Evolutionary conservation across 805 yeast species (phyloP).

Genomic region (Kuraishia borneana): DNA sequence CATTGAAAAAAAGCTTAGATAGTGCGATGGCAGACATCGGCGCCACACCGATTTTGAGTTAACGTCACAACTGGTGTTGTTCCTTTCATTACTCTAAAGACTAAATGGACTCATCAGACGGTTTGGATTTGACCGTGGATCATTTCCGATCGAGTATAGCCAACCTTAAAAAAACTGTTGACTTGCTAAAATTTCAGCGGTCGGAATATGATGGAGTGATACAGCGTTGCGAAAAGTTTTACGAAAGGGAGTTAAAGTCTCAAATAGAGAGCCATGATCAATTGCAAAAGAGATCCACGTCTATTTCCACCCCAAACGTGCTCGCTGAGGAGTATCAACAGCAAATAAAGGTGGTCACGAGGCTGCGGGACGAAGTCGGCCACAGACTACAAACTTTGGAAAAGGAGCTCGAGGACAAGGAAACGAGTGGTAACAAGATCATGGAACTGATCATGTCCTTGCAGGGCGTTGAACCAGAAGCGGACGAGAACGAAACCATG

Average conservation of each 20-base stretch:
- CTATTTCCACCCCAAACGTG: not conserved
- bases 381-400: constrained; percentile 17
- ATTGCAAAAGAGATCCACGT: not conserved
- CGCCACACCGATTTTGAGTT: not conserved
- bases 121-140: not conserved
- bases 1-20: constrained; percentile 17
- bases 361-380: not conserved
- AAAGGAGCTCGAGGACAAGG: constrained; percentile 26
- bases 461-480: constrained; percentile 12
- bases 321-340: not conserved
- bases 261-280: not conserved
- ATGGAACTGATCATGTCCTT: constrained; percentile 13
- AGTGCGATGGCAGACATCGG: not conserved
- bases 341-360: not conserved
- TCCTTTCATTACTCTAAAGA: not conserved
- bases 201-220: not conserved
- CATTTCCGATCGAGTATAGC: not conserved
- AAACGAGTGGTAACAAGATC: constrained; percentile 15
- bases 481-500: constrained; percentile 37
- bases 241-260: not conserved
- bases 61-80: not conserved
- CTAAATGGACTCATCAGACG: not conserved
- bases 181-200: not conserved
- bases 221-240: not conserved
- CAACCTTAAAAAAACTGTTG: not conserved